Conservation (phyloP, 2,329 filamentous ascomycete genomes). For the Dichotomopilus funicola region DNA sequence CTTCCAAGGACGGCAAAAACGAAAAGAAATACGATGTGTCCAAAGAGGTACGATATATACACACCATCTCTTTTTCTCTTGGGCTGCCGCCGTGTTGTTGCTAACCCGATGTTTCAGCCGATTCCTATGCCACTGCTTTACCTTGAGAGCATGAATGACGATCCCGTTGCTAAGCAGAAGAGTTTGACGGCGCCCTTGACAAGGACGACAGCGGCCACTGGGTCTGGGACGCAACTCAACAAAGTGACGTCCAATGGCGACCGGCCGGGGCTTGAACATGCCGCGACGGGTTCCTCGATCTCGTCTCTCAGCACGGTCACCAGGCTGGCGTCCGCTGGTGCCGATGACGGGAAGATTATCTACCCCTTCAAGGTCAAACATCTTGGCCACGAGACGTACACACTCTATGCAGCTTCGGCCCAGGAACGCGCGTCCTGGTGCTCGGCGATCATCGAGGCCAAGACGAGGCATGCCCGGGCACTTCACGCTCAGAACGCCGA, state of each 20-base stretch:
- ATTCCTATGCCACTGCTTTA: conserved; percentile 96
- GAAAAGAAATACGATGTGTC: conserved; percentile 91
- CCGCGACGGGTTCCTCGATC: conserved; percentile 60
- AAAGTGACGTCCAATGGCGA: conserved; percentile 48
- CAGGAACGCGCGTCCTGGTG: conserved; percentile 83
- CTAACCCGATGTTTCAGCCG: conserved; percentile 41
- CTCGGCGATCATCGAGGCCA: conserved; percentile 86
- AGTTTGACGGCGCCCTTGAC: conserved; percentile 59
- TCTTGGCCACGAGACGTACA: conserved; percentile 88
- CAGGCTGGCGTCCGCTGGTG: conserved; percentile 37
- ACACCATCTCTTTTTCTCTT: too few species aligned
- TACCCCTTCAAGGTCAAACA: conserved; percentile 97
- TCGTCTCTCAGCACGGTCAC: conserved; percentile 37
- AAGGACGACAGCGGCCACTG: conserved; percentile 53
- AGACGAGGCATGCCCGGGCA: conserved; percentile 85
- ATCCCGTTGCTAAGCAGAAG: conserved; percentile 78
- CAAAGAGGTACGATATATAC: conserved; percentile 55
- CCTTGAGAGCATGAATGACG: conserved; percentile 86
- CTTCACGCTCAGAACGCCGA: conserved; percentile 90
- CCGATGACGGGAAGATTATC: conserved; percentile 72
- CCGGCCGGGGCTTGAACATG: conserved; percentile 59
- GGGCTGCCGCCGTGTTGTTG: conserved; percentile 15
- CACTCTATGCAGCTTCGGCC: conserved; percentile 73
- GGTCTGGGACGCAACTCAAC: conserved; percentile 50
- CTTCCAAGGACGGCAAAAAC: conserved; percentile 61